A percentile compares a stretch with the other conserved stretches of the same genome.
Conservation (phyloP, 257 asterid species). For the Solanum clarkiae region DNA sequence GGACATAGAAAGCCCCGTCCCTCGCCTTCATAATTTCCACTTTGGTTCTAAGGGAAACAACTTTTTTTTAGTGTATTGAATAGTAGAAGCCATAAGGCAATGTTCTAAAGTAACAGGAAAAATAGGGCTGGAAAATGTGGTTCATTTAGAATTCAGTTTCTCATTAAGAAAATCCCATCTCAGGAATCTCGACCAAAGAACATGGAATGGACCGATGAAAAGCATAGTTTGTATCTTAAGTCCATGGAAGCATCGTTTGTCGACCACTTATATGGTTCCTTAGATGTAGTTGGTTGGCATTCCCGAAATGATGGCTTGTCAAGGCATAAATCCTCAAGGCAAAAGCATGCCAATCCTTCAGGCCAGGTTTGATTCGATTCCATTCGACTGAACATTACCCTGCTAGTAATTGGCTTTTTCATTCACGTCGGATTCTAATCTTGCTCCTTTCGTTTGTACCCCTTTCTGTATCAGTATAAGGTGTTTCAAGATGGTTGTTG, state of each 20-base stretch:
- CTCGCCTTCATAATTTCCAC: background rate
- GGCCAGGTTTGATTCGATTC: constrained; percentile 39
- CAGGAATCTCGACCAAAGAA: constrained; percentile 16
- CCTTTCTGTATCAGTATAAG: constrained; percentile 33
- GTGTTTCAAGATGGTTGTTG: constrained; percentile 45
- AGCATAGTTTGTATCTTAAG: constrained; percentile 50
- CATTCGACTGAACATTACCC: background rate
- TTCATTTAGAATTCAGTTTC: background rate
- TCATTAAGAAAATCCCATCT: background rate
- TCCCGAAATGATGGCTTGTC: constrained; percentile 11
- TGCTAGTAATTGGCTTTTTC: background rate
- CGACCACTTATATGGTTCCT: constrained; percentile 37
- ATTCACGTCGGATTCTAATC: background rate
- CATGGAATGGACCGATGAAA: constrained; percentile 55
- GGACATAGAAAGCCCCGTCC: background rate
- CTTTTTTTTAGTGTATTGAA: background rate
- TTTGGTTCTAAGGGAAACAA: background rate
- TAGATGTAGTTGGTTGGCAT: constrained; percentile 24
- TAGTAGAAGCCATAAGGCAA: background rate
- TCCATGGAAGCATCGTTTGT: constrained; percentile 70
- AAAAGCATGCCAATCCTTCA: constrained; percentile 18
- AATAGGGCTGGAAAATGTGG: background rate
- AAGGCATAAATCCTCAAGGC: constrained; percentile 17
- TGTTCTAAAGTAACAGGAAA: background rate
- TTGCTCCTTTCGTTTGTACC: background rate